Base-by-base conservation (phyloP, 192 early-diverging fungal species). In the Thamnidium elegans region DNA sequence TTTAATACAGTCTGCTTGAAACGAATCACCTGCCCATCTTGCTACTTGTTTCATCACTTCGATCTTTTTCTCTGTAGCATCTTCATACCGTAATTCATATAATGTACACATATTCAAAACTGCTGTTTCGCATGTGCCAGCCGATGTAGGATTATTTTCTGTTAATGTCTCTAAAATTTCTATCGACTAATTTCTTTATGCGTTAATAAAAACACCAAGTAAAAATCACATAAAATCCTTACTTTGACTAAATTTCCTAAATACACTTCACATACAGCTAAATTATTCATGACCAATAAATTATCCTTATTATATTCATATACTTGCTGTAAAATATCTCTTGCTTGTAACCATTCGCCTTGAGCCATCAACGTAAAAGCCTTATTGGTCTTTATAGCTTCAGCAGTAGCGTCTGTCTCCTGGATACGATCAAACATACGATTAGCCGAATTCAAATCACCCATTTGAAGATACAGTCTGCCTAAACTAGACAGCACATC, bases 91-190 rank as follows among this genome's bases (percentile, higher is more conserved):
- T 15, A 84, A 65, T 39, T 84, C 82, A 64, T 76, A 81, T 17
- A 84, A 69, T 5, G 78, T 84, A 53, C 79, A 80, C 69, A 84
- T 58, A 52, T 84, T 84, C 59, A 78, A 75, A 13, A 84, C 56
- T 11, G 73, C 59, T 8, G 76, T 69, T 56, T 79, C 79, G 31
- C 79, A 76, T 26, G 75, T 67, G 8, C 79, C 75, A 21, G 79
- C 79, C 19, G 79, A 69, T 7, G 68, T 72, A 4, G 78, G 79
- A 19, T 78, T 67, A 15, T 78, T 58, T 46, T 69, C 55, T 53
- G 73, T 69, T 32, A 80, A 26, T 9, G 51, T 47, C 50, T 84
- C 79, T 9, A 84, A 32, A 15, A 76, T 31, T 32, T 70, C 65
- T 23, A 84, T 77, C 0, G 82, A 70, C 31, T 70, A n/a, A n/a